Evolutionary conservation across 106 monocot genomes (phyloP).

Genomic region (Allium fistulosum): DNA sequence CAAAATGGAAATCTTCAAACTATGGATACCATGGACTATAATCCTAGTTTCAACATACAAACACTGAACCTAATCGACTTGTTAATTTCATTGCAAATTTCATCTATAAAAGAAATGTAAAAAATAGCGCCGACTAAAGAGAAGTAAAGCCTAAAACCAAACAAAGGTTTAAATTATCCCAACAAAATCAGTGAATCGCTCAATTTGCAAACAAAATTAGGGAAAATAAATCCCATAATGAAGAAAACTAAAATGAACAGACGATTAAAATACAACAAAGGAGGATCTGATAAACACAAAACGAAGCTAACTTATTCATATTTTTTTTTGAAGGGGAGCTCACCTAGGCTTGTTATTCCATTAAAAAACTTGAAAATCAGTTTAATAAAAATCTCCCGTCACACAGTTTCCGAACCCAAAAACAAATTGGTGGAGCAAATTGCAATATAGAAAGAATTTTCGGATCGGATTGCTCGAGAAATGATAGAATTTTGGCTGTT

Average conservation of each 20-base stretch:
- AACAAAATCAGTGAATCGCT: neutral
- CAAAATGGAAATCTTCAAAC: constrained; percentile 6
- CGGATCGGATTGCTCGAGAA: constrained; percentile 5
- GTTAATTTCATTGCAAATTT: constrained; percentile 2
- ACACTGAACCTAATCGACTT: constrained; percentile 4
- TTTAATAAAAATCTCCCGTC: too few relatives aligned
- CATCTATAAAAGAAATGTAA: neutral
- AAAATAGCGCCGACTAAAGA: neutral
- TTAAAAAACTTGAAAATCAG: constrained; percentile 3
- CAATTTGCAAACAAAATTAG: neutral
- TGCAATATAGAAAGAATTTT: neutral
- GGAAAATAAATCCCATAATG: constrained; percentile 3
- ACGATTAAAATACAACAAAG: neutral
- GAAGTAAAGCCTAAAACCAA: neutral
- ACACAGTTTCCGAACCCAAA: neutral
- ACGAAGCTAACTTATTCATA: neutral
- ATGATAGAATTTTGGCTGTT: constrained; percentile 1
- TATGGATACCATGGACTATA: neutral
- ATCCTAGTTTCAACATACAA: constrained; percentile 3
- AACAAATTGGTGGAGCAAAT: neutral
- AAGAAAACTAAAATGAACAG: constrained; percentile 1
- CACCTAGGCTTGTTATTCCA: constrained; percentile 10
- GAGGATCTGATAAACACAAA: neutral
- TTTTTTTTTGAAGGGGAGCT: neutral
- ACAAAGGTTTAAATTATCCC: neutral